A percentile compares a stretch with the other conserved stretches of the same genome.
Evolutionary conservation across 2,329 filamentous ascomycete species (phyloP).

Genomic region (Talaromyces sp.): DNA sequence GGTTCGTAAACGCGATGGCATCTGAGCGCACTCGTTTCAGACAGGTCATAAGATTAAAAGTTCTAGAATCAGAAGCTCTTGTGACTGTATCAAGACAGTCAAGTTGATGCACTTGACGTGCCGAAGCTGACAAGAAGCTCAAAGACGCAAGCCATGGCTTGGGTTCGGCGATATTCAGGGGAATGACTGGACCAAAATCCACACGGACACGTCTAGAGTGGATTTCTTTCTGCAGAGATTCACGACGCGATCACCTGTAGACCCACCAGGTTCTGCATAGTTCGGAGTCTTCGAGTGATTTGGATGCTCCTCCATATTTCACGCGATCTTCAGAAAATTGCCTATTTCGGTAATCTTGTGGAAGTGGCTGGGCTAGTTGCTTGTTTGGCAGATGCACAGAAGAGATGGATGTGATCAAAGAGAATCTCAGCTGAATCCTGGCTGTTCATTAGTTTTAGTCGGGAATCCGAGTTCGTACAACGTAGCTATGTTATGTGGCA

Average conservation of each 20-base stretch:
- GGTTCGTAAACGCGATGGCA: background rate
- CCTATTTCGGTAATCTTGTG: background rate
- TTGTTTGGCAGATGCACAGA: background rate
- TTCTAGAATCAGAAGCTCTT: background rate
- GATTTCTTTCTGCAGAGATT: background rate
- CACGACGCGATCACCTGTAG: background rate
- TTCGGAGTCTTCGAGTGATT: background rate
- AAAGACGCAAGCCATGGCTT: background rate
- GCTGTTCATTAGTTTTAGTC: background rate
- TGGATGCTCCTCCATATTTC: background rate
- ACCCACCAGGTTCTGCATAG: background rate
- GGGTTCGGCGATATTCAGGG: conserved; percentile 3
- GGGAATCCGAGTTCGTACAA: background rate
- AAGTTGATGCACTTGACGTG: background rate
- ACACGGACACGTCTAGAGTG: background rate
- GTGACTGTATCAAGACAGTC: background rate
- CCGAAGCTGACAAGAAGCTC: background rate
- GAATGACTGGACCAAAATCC: background rate
- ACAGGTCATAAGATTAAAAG: background rate
- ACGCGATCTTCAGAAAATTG: background rate
- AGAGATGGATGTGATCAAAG: background rate
- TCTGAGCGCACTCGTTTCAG: background rate
- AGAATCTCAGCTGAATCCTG: background rate
- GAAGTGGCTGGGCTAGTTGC: background rate
- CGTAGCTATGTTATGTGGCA: background rate